These are phyloP conservation scores for Neurospora africana DNA, from an alignment of 495 filamentous ascomycete species.

Conservation along the genomic window DNA sequence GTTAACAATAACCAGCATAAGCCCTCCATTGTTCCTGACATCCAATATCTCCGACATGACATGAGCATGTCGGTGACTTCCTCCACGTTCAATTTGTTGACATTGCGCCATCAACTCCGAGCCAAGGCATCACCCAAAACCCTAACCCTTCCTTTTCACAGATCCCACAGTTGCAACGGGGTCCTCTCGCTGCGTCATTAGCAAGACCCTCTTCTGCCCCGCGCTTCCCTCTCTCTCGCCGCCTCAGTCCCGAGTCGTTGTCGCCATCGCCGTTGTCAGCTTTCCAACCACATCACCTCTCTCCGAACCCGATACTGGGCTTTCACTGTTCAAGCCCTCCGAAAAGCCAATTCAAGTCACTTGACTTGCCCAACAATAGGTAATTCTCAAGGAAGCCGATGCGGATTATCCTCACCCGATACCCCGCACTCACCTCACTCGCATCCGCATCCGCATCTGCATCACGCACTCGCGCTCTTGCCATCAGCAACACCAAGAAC, in stretches of 20 bases:
- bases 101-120: background rate
- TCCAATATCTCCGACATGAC: background rate
- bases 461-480: background rate
- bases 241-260: no score
- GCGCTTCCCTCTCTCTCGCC: background rate
- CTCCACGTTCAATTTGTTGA: background rate
- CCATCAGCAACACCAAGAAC: background rate
- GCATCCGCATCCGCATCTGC: background rate
- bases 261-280: no score
- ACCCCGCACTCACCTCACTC: background rate
- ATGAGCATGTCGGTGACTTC: background rate
- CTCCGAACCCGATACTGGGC: no score
- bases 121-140: background rate
- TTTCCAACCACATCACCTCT: no score
- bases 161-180: background rate
- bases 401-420: background rate
- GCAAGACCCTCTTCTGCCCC: background rate
- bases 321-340: no score
- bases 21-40: background rate
- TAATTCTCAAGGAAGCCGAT: background rate
- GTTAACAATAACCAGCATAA: background rate
- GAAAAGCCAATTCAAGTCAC: background rate
- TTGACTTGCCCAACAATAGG: background rate
- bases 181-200: background rate
- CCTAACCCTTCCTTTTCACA: background rate